Base-by-base conservation (phyloP, 2,329 filamentous ascomycete genomes). In the Myriosclerotinia scirpicola region DNA sequence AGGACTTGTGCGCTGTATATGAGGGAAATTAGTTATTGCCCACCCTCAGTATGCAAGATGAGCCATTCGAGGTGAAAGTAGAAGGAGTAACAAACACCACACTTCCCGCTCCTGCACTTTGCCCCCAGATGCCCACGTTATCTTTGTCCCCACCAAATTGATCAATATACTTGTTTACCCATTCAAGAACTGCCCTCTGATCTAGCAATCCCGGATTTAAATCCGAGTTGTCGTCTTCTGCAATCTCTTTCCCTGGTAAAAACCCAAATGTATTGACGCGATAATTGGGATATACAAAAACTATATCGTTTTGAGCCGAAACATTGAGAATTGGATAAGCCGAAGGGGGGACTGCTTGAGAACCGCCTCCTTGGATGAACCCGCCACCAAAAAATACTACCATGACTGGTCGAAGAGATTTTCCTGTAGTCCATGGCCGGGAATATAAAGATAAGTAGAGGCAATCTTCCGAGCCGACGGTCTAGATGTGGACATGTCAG, bases 261-360 rank as follows among this genome's bases (percentile, higher is more conserved):
- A 94, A 92, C 0, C 91, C 91, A 73, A 92, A 80, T 1, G 85
- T 83, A 9, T 87, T 86, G 40, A 91, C 82, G 5, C 89, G 82
- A 75, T 90, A 87, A 76, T 85, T 85, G 72, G 88, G 83, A 75
- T 81, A 84, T 53, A 89, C 82, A 64, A 81, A 84, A 30, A 90
- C 78, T 64, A 90, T 77, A 30, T 76, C 67, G 67, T 84, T 84
- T 5, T 75, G 67, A 1, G 73, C 70, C 36, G 81, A 84, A 4
- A 82, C 83, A 69, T 87, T 86, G 4, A 89, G 77, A 5, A 87
- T 79, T 0, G 85, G 86, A 71, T 84, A 88, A 1, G 80, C 83
- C 0, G 81, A 77, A 2, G 86, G 85, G 5, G 85, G 85, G 9
- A 87, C 78, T 8, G 74, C 75, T 71, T 87, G 85, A 48, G 78